These are phyloP conservation scores for Sungouiozyma ichnusensis DNA, from an alignment of 805 yeast species.

Conservation along the genomic window DNA sequence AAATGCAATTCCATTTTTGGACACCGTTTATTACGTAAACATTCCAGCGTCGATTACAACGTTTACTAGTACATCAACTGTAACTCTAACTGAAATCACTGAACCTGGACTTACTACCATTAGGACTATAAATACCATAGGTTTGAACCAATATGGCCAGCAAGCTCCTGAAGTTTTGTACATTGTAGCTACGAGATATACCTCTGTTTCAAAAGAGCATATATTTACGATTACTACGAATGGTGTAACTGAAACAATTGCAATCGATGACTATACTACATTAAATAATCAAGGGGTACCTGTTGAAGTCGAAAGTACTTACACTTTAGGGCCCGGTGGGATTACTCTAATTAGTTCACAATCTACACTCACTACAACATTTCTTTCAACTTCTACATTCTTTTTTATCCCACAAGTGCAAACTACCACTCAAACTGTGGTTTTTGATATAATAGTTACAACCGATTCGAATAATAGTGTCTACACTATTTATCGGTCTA, in stretches of 20 bases:
- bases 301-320: not conserved
- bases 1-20: not conserved
- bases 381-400: not conserved
- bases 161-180: not conserved
- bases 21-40: not conserved
- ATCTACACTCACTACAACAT: not conserved
- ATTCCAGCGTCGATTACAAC: not conserved
- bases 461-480: not conserved
- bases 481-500: not conserved
- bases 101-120: not conserved
- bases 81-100: not conserved
- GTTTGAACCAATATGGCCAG: not conserved
- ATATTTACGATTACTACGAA: not conserved
- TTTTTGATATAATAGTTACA: not conserved
- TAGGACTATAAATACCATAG: not conserved
- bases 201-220: not conserved
- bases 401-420: not conserved
- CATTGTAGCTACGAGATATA: not conserved
- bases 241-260: not conserved
- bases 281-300: not conserved
- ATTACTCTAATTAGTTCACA: not conserved
- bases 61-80: not conserved
- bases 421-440: not conserved
- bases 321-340: not conserved
- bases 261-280: not conserved